phyloP scores from a whole-genome alignment of 306 rosid species.

The Sphenostylis stenocarpa region DNA sequence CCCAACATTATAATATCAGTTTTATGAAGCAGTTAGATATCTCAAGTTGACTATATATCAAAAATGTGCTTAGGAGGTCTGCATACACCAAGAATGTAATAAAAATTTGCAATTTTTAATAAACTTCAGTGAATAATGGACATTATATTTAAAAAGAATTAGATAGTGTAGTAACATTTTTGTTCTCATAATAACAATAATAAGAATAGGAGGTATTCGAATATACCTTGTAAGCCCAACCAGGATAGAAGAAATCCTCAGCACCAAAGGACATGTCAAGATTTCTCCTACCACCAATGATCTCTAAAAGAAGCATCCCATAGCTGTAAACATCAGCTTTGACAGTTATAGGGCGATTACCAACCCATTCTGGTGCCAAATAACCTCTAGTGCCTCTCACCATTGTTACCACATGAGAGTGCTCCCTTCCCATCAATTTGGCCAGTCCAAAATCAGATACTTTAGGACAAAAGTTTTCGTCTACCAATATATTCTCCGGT shows the following conservation, averaged over 20 bases:
- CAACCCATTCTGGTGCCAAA: slow-evolving; percentile 96
- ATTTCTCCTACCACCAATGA: slow-evolving; percentile 93
- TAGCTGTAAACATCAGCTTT: slow-evolving; percentile 96
- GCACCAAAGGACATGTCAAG: slow-evolving; percentile 85
- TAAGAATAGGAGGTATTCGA: no score
- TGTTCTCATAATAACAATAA: neutral
- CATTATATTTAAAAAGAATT: no score
- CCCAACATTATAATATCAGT: slow-evolving; percentile 18
- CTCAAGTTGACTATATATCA: neutral
- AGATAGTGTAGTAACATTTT: neutral
- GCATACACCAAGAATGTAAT: no score
- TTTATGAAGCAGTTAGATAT: neutral
- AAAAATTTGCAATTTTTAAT: no score
- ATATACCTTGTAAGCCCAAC: slow-evolving; percentile 91
- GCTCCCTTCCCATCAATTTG: slow-evolving; percentile 93
- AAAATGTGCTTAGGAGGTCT: neutral
- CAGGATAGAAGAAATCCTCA: slow-evolving; percentile 90
- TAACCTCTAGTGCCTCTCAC: slow-evolving; percentile 96
- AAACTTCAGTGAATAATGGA: no score
- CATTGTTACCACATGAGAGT: slow-evolving; percentile 95
- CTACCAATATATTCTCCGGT: slow-evolving; percentile 84
- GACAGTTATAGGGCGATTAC: slow-evolving; percentile 92
- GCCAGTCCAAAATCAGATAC: slow-evolving; percentile 97
- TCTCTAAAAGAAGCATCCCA: slow-evolving; percentile 93
- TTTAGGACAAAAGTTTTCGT: slow-evolving; percentile 84